Percentiles rank a stretch among this genome's conserved stretches.
These are phyloP conservation scores for Ceratocystis colombiana DNA, from an alignment of 2,329 filamentous ascomycete genomes.

Conservation along the genomic window DNA sequence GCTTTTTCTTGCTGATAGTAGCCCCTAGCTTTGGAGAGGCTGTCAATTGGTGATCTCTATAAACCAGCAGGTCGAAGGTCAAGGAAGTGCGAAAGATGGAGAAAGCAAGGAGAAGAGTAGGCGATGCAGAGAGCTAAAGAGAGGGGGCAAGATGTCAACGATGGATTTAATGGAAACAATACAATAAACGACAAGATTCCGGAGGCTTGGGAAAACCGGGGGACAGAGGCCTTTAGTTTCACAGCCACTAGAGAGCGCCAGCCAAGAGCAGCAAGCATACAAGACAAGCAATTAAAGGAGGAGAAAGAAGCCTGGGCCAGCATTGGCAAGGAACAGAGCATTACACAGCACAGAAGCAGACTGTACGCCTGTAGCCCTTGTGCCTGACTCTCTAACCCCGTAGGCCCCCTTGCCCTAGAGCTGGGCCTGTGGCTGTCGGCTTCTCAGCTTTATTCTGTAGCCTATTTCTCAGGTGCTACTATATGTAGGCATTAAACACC, in stretches of 20 bases:
- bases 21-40: no score
- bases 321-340: background rate
- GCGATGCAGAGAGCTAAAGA: background rate
- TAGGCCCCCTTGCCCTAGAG: no score
- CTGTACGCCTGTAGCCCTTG: background rate
- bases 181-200: constrained; percentile 1
- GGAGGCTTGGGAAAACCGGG: constrained; percentile 8
- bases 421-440: background rate
- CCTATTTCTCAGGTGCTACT: no score
- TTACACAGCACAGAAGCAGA: background rate
- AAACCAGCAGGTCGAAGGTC: no score
- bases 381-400: no score
- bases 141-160: background rate
- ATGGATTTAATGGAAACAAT: background rate
- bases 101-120: no score
- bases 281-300: background rate
- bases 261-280: no score
- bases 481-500: no score
- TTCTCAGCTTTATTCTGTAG: no score
- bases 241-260: constrained; percentile 8
- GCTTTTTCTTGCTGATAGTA: no score
- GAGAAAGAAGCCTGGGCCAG: background rate
- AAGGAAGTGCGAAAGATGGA: no score
- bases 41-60: no score
- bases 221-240: background rate